Evolutionary conservation across 768 basidiomycete species (phyloP), one percentile per base, ranked within the genome.

Genomic region (Psilocybe azurescens): DNA sequence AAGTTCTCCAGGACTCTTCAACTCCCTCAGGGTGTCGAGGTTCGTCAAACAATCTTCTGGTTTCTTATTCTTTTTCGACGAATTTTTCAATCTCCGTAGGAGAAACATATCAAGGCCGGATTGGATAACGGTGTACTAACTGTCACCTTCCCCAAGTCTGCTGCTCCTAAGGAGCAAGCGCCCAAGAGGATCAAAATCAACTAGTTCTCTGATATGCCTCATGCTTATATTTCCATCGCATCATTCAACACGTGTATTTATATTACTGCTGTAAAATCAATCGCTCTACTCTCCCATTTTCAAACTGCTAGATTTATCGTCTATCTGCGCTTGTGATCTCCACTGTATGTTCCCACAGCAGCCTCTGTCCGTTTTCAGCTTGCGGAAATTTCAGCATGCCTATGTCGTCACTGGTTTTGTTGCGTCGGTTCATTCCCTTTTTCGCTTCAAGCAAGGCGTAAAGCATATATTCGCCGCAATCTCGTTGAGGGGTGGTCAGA

Each of bases 1-100:
- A 75, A 72, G 41, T 78, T 84, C 65, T 70, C 78, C 14, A 74
- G 85, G 51, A 79, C 78, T 16, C 69, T 88, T 50, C 77, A 79
- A 53, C 81, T 88, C 9, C 84, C 85, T 53, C 77, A 75, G 14
- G 80, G 81, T 50, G 85, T 86, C 57, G 83, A 82, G 77, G 87
- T 84, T 61, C 61, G 75, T 76, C 18, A 7, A 29, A 18, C 8
- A 10, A 44, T 24, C 51, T 29, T 38, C 60, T 28, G 39, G 5
- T 18, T 16, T 14, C 4, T 24, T n/a, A 13, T 2, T 57, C 24
- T 16, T 65, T 70, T 5, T 71, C 80, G 7, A 0, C 14, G 14
- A 13, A 39, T 39, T 16, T 53, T 16, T 24, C 24, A 24, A 24
- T 24, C 24, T 24, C 24, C 24, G 24, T 73, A 63, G 85, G 67